Evolutionary conservation across 306 rosid species (phyloP), one percentile per base, ranked within the genome.

Genomic region (Cicer pinnatifidum): DNA sequence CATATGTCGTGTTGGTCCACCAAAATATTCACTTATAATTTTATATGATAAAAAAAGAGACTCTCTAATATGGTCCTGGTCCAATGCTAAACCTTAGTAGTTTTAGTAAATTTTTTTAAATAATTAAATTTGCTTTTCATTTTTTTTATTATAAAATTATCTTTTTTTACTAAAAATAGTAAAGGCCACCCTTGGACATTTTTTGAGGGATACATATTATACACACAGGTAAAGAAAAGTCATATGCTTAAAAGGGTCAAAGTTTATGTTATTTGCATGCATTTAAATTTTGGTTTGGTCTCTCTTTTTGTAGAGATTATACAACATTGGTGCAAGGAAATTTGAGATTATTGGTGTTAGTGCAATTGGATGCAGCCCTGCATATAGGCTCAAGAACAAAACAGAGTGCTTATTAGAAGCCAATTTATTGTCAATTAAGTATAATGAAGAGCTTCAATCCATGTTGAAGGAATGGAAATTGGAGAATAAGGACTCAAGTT

Each of bases 321-420:
- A 88, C 33, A 54, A 78, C 39, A 58, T 59, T 17, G 97, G 98
- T 3, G 94, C 85, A 20, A 87, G 91, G 28, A 93, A 88, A 67
- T 89, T 88, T 83, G 88, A 72, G 54, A 73, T 91, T 48, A 51
- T 72, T 5, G 96, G 96, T 16, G 54, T 84, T 56, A 88, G 88
- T 35, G 20, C 82, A 33, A 78, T 91, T 65, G 98, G 97, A 56
- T 93, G 98, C 80, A 70, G 90, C 53, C 98, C 98, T 2, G 41
- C 84, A 0, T 73, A 28, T 59, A 93, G 97, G 83, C 38, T 72
- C 9, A 80, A 67, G 84, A 84, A 84, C 80, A 68, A 80, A 3
- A 84, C 80, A 28, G 85, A 83, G 59, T 93, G 98, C 75, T 51
- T 82, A n/a, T 70, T 66, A 17, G 92, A 84, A 10, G 64, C 81